Base-by-base conservation (phyloP, 2,329 filamentous ascomycete genomes). In the Aspergillus ruber region DNA sequence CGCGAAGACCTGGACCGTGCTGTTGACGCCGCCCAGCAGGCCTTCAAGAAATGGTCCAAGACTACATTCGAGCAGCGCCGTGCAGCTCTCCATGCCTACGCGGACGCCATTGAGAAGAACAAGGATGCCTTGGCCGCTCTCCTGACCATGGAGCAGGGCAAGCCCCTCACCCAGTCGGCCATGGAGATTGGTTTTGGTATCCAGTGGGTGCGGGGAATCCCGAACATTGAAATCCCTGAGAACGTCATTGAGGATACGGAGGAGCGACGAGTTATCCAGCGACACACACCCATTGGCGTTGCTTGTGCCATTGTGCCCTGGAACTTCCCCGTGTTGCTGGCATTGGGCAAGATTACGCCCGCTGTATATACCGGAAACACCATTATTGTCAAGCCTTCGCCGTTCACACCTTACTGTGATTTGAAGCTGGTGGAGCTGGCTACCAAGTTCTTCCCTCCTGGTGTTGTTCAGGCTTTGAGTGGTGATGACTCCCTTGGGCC, bases 261-360 rank as follows among this genome's bases (percentile, higher is more conserved):
- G 10, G 67, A 66, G 9, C 50, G 50, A 20, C 55, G 60, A 40
- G 52, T 69, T 10, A 52, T 66, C 27, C 59, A 65, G 44, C 60
- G 66, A n/a, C 64, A 69, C 46, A 64, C 58, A 1, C 70, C 71
- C 0, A 50, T 73, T 2, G 69, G 70, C 4, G 66, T 73, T 12
- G 55, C 73, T 1, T 77, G 70, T 10, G 80, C 74, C 49, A 82
- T 83, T 54, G 76, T 77, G 20, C 79, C 80, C 1, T 83, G 81
- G 80, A 83, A 83, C 60, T 83, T 63, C 52, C 68, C 71, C 3
- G 49, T 70, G 9, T 44, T 66, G 17, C 50, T 72, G 18, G 69
- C 72, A 10, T 70, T 72, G 44, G 67, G 76, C 42, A 83, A 83
- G 61, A 70, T 79, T 32, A 68, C 65, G 4, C 67, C 74, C 0